A percentile compares a stretch with the other conserved stretches of the same genome.
These are phyloP conservation scores for Trypanosoma scelopori DNA, from an alignment of 208 protist genomes.

Conservation along the genomic window DNA sequence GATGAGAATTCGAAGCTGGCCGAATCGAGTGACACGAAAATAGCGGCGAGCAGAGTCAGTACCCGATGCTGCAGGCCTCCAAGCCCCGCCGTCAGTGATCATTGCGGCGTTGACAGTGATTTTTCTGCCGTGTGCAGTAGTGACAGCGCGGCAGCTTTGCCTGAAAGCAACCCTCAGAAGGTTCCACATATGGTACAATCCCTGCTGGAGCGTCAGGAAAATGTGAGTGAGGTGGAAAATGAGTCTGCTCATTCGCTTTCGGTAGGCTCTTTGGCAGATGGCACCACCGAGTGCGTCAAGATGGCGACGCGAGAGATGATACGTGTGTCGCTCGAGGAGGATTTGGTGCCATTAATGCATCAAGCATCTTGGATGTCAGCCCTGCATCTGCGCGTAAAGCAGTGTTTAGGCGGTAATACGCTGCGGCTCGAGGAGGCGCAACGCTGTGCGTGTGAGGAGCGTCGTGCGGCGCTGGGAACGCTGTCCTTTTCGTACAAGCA, in stretches of 20 bases:
- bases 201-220: neutral
- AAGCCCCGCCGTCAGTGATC: neutral
- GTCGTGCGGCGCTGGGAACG: constrained; percentile 41
- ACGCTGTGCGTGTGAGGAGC: constrained; percentile 46
- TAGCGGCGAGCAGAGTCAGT: neutral
- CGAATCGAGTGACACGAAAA: neutral
- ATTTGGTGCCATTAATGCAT: constrained; percentile 35
- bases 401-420: constrained; percentile 53
- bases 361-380: constrained; percentile 67
- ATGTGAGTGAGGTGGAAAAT: constrained; percentile 12
- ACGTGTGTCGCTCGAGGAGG: constrained; percentile 9
- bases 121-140: neutral
- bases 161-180: neutral
- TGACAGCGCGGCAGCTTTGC: no score
- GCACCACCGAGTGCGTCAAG: neutral
- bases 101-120: neutral
- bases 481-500: constrained; percentile 59
- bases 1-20: constrained; percentile 2
- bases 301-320: neutral
- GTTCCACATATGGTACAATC: neutral
- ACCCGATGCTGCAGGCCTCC: neutral
- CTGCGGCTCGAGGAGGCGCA: constrained; percentile 55
- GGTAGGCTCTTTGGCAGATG: neutral
- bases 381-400: constrained; percentile 73
- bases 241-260: constrained; percentile 4